Evolutionary conservation across 2,329 filamentous ascomycete species (phyloP), one percentile per base, ranked within the genome.

Genomic region (Trichophyton equinum): DNA sequence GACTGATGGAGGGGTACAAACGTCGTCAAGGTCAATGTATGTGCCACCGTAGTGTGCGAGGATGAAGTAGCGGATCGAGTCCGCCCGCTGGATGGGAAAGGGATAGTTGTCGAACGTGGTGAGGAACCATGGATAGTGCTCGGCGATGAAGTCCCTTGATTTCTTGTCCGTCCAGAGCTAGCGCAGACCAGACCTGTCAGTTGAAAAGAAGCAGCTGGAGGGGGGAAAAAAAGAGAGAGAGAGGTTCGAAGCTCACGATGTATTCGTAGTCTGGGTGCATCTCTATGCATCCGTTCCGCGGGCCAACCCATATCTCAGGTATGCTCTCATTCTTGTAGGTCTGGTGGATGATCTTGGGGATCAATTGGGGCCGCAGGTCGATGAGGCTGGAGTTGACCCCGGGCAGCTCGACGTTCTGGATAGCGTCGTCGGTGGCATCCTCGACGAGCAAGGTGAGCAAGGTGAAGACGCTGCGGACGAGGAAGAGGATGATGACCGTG

Each of bases 41-140:
- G 90, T 85, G 46, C 89, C 89, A 60, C 89, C 89, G 70, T 83
- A 91, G 72, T 89, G 83, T 59, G 85, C 80, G 36, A 94, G 79
- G 20, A 91, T 79, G 70, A 92, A 91, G 75, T 92, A 92, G 58
- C 88, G 82, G 67, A 92, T 87, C 4, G 87, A 79, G 69, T 92
- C 88, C 61, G 88, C 86, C 63, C 87, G 82, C 74, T 91, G 86
- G 65, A 92, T 90, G 11, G 85, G 84, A 71, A 86, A 88, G 36
- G 78, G 79, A 74, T 91, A 92, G 68, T 79, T 80, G 68, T 89
- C 84, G 69, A 88, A 94, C 0, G 85, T 89, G 59, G 83, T 78
- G 15, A 89, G 76, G 71, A 90, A 91, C 85, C 87, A 91, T 1
- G 87, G 83, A 68, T 90, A 92, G 71, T 91, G 82, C 36, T 78